Percentiles rank a stretch among this genome's conserved stretches.
Evolutionary conservation across 192 early-diverging fungal species (phyloP).

Genomic region (Blastocladiella britannica): DNA sequence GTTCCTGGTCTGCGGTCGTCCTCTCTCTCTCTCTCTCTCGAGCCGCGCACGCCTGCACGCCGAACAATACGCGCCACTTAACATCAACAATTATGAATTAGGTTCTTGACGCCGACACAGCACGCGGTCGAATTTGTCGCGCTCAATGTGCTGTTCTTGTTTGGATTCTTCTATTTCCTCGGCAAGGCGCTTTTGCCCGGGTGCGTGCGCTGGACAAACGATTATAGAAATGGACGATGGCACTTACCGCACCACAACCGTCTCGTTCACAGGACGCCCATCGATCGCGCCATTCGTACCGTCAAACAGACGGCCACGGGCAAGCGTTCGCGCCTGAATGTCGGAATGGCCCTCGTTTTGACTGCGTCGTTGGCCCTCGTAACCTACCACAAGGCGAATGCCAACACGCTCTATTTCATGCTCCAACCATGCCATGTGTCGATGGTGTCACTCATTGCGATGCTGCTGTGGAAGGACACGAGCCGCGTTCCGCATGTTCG

Average conservation of each 20-base stretch:
- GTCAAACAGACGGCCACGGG: background rate
- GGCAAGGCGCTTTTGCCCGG: background rate
- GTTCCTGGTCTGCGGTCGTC: too few relatives aligned
- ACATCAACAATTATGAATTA: too few relatives aligned
- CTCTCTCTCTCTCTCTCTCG: too few relatives aligned
- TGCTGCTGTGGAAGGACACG: constrained; percentile 18
- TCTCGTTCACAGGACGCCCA: background rate
- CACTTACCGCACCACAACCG: background rate
- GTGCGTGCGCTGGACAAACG: background rate
- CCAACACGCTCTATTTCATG: constrained; percentile 18
- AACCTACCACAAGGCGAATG: constrained; percentile 16
- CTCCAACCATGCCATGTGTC: constrained; percentile 38
- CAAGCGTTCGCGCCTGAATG: background rate
- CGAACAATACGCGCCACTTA: too few relatives aligned
- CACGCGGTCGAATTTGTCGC: background rate
- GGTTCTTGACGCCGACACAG: background rate
- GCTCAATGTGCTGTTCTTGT: background rate
- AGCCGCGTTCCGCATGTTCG: constrained; percentile 1
- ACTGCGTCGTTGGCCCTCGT: constrained; percentile 17
- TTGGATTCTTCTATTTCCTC: background rate
- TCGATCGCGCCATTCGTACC: background rate
- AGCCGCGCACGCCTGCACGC: too few relatives aligned
- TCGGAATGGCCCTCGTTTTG: constrained; percentile 9
- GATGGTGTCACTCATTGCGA: constrained; percentile 17
- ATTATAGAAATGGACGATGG: background rate